Conservation (phyloP, 768 basidiomycete genomes). For the Galerina sulciceps region DNA sequence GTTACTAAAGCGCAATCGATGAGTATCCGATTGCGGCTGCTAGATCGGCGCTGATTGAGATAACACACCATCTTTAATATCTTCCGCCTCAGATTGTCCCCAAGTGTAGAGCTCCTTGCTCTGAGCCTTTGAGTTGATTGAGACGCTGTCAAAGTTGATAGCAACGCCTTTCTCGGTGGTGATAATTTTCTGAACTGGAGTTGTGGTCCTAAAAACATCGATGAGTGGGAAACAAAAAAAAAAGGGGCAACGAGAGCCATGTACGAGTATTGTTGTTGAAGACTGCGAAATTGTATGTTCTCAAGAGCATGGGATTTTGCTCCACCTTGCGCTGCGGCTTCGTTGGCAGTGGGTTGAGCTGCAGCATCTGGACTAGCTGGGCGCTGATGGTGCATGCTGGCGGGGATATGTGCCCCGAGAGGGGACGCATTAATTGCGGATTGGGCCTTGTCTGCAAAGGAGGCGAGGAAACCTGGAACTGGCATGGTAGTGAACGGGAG, state of each 20-base stretch:
- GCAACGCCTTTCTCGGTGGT: conserved; percentile 79
- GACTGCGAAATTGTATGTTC: conserved; percentile 65
- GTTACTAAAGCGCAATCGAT: conserved; percentile 50
- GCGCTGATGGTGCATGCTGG: conserved; percentile 31
- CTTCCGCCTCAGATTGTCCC: conserved; percentile 74
- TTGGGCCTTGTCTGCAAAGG: conserved; percentile 79
- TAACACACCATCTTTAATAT: conserved; percentile 74
- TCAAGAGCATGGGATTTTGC: conserved; percentile 62
- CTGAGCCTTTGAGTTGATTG: conserved; percentile 68
- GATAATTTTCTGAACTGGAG: conserved; percentile 78
- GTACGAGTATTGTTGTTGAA: conserved; percentile 78
- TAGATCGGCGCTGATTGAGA: conserved; percentile 1
- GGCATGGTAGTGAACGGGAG: conserved; percentile 50
- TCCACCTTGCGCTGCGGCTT: conserved; percentile 44
- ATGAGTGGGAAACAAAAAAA: conserved; percentile 2
- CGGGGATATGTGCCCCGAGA: conserved; percentile 57
- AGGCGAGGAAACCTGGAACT: conserved; percentile 63
- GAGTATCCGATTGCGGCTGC: neutral
- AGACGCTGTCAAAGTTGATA: conserved; percentile 70
- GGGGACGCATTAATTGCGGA: conserved; percentile 67
- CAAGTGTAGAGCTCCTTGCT: conserved; percentile 88
- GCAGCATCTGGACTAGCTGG: conserved; percentile 40
- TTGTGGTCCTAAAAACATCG: conserved; percentile 46
- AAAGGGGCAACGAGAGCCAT: conserved; percentile 22
- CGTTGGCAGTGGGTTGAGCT: conserved; percentile 45